A percentile compares a stretch with the other conserved stretches of the same genome.
Conservation (phyloP, 495 filamentous ascomycete species). For the Aspergillus affinis region DNA sequence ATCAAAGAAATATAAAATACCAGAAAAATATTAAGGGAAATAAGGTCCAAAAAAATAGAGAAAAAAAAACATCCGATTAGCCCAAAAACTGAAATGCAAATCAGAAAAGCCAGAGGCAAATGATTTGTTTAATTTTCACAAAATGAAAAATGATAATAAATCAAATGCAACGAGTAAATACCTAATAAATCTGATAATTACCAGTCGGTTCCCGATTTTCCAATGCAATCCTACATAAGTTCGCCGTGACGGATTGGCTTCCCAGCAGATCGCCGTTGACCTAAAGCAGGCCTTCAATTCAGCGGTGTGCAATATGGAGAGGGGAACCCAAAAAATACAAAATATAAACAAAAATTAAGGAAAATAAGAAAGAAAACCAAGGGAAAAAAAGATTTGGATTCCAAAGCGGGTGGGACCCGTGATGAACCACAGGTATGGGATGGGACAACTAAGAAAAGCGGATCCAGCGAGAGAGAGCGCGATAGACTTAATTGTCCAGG, state of each 20-base stretch:
- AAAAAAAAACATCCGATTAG: conserved; percentile 3
- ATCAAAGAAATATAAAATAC: conserved; percentile 6
- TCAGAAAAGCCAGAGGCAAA: not conserved
- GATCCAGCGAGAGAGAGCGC: not conserved
- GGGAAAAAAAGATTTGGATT: not conserved
- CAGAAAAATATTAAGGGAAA: conserved; percentile 6
- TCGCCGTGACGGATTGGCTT: too few species aligned
- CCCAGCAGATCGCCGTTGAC: not conserved
- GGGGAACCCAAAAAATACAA: not conserved
- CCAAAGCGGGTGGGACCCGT: not conserved
- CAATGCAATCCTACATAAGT: conserved; percentile 1
- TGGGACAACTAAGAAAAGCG: not conserved
- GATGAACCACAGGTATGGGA: conserved; percentile 5
- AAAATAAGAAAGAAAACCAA: conserved; percentile 2
- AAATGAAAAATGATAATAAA: conserved; percentile 3
- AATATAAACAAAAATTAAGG: not conserved
- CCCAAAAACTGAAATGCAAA: not conserved
- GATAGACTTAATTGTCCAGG: not conserved
- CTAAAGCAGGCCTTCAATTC: not conserved
- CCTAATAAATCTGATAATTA: not conserved
- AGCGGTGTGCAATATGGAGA: not conserved
- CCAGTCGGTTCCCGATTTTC: not conserved
- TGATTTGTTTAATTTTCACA: not conserved
- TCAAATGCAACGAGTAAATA: not conserved
- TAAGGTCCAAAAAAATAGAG: conserved; percentile 1